Base-by-base conservation (phyloP, 2,329 filamentous ascomycete genomes). In the Colletotrichum abscissum region DNA sequence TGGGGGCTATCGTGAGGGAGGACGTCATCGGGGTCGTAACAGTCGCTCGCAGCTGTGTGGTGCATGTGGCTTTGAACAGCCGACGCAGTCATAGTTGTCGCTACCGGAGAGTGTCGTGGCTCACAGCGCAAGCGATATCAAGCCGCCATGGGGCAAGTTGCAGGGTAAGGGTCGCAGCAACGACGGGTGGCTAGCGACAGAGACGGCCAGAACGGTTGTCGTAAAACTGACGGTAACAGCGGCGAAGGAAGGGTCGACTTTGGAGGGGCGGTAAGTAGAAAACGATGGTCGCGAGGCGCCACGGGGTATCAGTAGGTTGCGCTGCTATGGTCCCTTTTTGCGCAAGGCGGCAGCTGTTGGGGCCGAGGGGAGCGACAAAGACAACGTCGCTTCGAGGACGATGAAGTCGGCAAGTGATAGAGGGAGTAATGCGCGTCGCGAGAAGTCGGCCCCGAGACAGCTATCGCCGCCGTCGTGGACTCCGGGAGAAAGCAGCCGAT, bases 21-120 rank as follows among this genome's bases (percentile, higher is more conserved):
- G 74, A 82, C 82, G 75, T 86, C 85, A 82, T 87, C 84, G 75
- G 84, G 80, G 75, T 86, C 84, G 78, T 84, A 86, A 65, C 81
- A 79, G 65, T 85, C 83, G 79, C 74, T 78, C 73, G 75, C 72
- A 60, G 73, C 76, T 77, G 67, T 76, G 70, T 74, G 77, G 78
- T 80, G 80, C 76, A 80, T 78, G 73, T 78, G 76, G 76, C 79
- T 78, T 69, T 81, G 79, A 75, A 77, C 78, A 73, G 82, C 80
- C 76, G 81, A 80, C 78, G 83, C 83, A 80, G 80, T 83, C 84
- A 85, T 85, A 77, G 77, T 81, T 81, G 69, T 79, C 76, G 78
- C 74, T 69, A 78, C 73, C 80, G 78, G 72, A 78, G 72, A 74
- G 74, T 73, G 19, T 33, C 19, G 57, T 71, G 46, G 57, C 63